Conservation (phyloP, 2,329 filamentous ascomycete genomes). For the Trichoderma sp. region DNA sequence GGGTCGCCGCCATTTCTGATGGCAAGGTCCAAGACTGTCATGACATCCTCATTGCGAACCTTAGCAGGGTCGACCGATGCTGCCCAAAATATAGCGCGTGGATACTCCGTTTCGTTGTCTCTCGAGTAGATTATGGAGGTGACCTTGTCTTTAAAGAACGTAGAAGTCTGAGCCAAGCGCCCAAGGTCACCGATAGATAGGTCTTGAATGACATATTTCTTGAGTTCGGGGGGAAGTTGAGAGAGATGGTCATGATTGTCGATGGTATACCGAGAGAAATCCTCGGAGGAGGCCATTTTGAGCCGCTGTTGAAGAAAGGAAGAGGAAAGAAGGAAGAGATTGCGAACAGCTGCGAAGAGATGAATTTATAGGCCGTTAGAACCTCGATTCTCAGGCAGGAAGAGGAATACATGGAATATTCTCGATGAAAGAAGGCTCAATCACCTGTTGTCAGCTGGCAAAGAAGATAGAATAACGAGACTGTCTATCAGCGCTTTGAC, state of each 20-base stretch:
- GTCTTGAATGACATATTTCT: neutral
- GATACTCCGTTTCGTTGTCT: neutral
- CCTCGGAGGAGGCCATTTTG: neutral
- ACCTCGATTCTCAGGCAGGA: neutral
- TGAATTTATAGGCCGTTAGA: neutral
- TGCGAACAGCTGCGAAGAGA: neutral
- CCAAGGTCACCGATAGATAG: neutral
- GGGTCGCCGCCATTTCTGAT: neutral
- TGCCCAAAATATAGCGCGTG: conserved; percentile 9
- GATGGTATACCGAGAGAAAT: neutral
- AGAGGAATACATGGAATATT: neutral
- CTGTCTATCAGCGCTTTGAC: neutral
- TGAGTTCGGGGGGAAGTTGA: neutral
- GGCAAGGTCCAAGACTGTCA: neutral
- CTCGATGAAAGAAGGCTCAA: neutral
- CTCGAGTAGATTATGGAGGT: neutral
- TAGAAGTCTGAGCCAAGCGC: neutral
- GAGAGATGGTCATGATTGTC: neutral
- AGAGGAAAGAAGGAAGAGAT: neutral
- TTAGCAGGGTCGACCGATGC: neutral
- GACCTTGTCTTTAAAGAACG: neutral
- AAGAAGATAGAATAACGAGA: neutral
- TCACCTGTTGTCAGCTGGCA: neutral
- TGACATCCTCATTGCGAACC: neutral
- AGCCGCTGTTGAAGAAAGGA: neutral